These are phyloP conservation scores for Ustilago cynodontis DNA, from an alignment of 1,284 basidiomycete species.

Conservation along the genomic window DNA sequence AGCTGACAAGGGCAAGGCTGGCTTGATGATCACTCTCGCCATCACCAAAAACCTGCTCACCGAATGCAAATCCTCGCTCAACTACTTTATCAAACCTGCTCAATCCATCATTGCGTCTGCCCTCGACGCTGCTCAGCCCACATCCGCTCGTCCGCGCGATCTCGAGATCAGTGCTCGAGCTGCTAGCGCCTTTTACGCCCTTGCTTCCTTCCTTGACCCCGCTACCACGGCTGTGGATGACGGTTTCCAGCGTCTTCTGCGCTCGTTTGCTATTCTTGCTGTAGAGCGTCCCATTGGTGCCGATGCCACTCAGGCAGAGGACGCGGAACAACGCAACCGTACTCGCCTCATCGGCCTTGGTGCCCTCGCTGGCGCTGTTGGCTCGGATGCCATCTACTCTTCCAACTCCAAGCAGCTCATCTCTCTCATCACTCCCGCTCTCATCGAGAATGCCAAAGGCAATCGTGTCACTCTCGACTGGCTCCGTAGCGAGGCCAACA, in stretches of 20 bases:
- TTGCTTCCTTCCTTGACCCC: constrained; percentile 92
- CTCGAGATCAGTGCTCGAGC: constrained; percentile 86
- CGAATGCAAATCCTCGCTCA: constrained; percentile 88
- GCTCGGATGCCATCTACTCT: constrained; percentile 86
- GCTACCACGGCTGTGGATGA: constrained; percentile 76
- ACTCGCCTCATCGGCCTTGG: constrained; percentile 87
- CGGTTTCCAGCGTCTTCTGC: constrained; percentile 75
- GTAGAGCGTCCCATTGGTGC: constrained; percentile 42
- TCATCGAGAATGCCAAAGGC: constrained; percentile 78
- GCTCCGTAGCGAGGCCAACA: constrained; percentile 78
- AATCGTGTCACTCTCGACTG: constrained; percentile 75
- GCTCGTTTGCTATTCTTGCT: constrained; percentile 77
- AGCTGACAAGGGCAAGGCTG: constrained; percentile 80
- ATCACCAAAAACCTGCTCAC: constrained; percentile 87
- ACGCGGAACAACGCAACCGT: constrained; percentile 72
- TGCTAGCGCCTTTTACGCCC: constrained; percentile 87
- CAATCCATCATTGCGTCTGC: constrained; percentile 80
- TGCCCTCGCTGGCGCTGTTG: constrained; percentile 82
- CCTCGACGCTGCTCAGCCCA: constrained; percentile 75
- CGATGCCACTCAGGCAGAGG: constrained; percentile 31
- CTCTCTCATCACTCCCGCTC: constrained; percentile 79
- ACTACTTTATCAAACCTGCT: constrained; percentile 83
- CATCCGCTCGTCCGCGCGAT: constrained; percentile 72
- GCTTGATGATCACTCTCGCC: constrained; percentile 85
- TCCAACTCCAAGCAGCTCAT: constrained; percentile 83